phyloP scores from a whole-genome alignment of 139 green algal genomes.

The Limnomonas spitsbergensis region DNA sequence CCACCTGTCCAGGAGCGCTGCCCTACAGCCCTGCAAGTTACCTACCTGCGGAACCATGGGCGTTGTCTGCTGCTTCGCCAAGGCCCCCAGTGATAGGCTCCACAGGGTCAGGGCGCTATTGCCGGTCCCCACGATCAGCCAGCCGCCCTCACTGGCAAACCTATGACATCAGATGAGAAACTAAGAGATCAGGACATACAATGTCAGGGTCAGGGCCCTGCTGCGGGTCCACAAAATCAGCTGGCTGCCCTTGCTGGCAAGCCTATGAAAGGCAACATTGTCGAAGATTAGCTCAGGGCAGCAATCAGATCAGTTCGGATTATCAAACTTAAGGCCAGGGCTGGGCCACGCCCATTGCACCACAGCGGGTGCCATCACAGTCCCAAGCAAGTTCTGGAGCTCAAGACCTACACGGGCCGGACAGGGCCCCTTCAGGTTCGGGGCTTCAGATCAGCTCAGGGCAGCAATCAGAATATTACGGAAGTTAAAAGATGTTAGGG shows the following conservation, averaged over 20 bases:
- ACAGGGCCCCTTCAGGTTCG: too few relatives aligned
- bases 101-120: slow-evolving; percentile 18
- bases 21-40: too few relatives aligned
- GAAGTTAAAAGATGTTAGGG: not conserved
- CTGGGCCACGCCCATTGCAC: too few relatives aligned
- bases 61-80: not conserved
- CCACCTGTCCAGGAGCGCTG: too few relatives aligned
- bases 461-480: not conserved
- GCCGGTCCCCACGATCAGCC: slow-evolving; percentile 21
- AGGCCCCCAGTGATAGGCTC: slow-evolving; percentile 12
- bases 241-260: not conserved
- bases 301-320: not conserved
- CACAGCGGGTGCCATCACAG: too few relatives aligned
- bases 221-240: not conserved
- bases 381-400: too few relatives aligned
- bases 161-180: slow-evolving; percentile 5
- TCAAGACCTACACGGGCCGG: too few relatives aligned
- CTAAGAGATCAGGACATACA: not conserved
- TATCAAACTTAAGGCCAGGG: not conserved
- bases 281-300: not conserved
- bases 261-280: not conserved
- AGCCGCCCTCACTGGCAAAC: slow-evolving; percentile 22
- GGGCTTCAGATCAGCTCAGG: not conserved
- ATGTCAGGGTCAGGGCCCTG: not conserved
- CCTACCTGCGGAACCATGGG: slow-evolving; percentile 22